A percentile compares a stretch with the other conserved stretches of the same genome.
Evolutionary conservation across 2,329 filamentous ascomycete species (phyloP).

Genomic region (Penicillium hordei): DNA sequence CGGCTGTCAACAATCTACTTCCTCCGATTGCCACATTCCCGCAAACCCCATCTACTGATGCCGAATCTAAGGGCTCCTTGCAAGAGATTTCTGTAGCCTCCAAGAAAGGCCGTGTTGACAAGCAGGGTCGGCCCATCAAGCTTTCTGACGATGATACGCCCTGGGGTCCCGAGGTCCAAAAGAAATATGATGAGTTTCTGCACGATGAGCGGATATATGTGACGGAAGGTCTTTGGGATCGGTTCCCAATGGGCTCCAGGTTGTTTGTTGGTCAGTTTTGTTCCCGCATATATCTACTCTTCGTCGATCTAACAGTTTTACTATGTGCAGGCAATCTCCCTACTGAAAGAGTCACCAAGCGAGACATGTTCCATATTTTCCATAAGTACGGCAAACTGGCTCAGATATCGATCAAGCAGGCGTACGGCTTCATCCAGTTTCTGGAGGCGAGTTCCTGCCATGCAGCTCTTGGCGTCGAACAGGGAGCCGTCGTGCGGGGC

Average conservation of each 20-base stretch:
- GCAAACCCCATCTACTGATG: conserved; percentile 23
- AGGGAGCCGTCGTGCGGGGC: conserved; percentile 80
- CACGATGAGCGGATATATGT: conserved; percentile 53
- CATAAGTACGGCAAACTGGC: conserved; percentile 80
- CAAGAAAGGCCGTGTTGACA: conserved; percentile 31
- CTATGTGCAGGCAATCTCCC: conserved; percentile 73
- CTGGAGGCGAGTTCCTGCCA: conserved; percentile 72
- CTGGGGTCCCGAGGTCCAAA: conserved; percentile 51
- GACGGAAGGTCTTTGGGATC: conserved; percentile 54
- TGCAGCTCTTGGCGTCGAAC: conserved; percentile 71
- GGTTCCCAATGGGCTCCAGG: conserved; percentile 50
- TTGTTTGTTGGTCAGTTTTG: conserved; percentile 50
- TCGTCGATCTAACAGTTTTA: conserved; percentile 9
- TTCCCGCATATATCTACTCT: not conserved
- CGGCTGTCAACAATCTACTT: conserved; percentile 38
- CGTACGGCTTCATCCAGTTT: conserved; percentile 96
- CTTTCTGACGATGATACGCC: conserved; percentile 43
- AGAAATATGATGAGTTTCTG: conserved; percentile 53
- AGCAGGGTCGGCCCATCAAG: conserved; percentile 25
- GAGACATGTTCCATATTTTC: conserved; percentile 90
- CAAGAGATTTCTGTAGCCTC: conserved; percentile 24
- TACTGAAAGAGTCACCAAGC: conserved; percentile 88
- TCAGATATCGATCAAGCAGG: conserved; percentile 94
- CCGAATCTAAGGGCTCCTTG: conserved; percentile 20
- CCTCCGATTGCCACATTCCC: conserved; percentile 44